A percentile compares a stretch with the other conserved stretches of the same genome.
Evolutionary conservation across 345 rosid species (phyloP).

Genomic region (Microcos paniculata): DNA sequence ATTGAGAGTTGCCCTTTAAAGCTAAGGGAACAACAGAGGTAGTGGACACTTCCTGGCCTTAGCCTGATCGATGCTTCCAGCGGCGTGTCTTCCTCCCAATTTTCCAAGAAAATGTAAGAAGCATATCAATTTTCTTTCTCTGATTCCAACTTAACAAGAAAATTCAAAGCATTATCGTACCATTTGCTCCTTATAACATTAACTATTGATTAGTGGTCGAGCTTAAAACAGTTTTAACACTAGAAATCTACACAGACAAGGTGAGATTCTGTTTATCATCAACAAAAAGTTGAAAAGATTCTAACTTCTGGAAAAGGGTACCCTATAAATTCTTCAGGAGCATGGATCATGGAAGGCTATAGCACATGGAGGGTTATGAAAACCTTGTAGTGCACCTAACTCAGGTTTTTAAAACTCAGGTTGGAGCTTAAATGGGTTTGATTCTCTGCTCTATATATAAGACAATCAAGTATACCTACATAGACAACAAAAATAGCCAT

Average conservation of each 20-base stretch:
- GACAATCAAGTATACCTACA: not conserved
- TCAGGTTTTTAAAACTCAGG: no score
- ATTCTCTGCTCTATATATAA: not conserved
- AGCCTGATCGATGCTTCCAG: not conserved
- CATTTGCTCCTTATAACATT: no score
- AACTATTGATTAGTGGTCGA: not conserved
- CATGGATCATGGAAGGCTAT: not conserved
- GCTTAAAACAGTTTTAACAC: not conserved
- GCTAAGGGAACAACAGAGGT: not conserved
- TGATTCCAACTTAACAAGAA: not conserved
- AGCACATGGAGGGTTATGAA: constrained; percentile 10
- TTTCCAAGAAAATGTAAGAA: not conserved
- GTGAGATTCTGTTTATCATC: not conserved
- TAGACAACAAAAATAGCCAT: not conserved
- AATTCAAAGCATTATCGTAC: no score
- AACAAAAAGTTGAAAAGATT: not conserved
- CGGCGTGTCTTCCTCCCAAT: not conserved
- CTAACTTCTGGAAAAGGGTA: not conserved
- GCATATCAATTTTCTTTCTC: not conserved
- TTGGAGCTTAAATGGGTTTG: not conserved
- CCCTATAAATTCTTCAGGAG: not conserved
- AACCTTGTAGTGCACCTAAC: constrained; percentile 1
- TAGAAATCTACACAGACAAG: not conserved
- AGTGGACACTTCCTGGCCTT: not conserved
- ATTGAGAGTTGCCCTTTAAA: not conserved